Conservation (phyloP, 2,329 filamentous ascomycete species). For the Phaeophleospora eucalypticola region DNA sequence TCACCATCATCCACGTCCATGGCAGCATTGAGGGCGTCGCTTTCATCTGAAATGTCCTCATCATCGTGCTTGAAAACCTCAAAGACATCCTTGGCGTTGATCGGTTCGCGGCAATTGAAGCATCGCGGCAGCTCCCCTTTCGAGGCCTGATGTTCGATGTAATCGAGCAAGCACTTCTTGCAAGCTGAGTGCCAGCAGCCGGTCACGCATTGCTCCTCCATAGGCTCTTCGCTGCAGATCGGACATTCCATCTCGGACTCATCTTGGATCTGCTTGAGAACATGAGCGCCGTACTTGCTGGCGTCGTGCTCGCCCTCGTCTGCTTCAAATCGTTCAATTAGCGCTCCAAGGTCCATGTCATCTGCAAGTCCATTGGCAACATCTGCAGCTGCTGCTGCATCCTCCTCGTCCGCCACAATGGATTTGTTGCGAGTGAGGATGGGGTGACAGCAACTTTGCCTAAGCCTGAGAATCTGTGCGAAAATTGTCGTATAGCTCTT, state of each 20-base stretch:
- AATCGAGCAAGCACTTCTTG: conserved; percentile 85
- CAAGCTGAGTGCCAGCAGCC: conserved; percentile 98
- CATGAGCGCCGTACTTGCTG: conserved; percentile 78
- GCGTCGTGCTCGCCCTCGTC: conserved; percentile 55
- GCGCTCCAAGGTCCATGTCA: conserved; percentile 87
- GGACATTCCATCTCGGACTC: conserved; percentile 88
- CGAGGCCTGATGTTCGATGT: conserved; percentile 80
- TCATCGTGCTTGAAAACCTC: conserved; percentile 79
- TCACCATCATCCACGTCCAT: conserved; percentile 12
- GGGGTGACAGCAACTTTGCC: conserved; percentile 93
- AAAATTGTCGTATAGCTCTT: conserved; percentile 98
- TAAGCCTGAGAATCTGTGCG: conserved; percentile 86
- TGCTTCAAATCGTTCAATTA: conserved; percentile 76
- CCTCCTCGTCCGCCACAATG: conserved; percentile 81
- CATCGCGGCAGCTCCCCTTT: conserved; percentile 74
- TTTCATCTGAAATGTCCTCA: conserved; percentile 30
- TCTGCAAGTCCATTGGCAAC: conserved; percentile 77
- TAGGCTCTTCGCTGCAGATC: conserved; percentile 90
- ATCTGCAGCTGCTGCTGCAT: conserved; percentile 73
- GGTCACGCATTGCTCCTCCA: conserved; percentile 90
- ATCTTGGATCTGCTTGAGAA: conserved; percentile 83
- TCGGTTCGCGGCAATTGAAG: conserved; percentile 81
- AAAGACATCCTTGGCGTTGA: conserved; percentile 82
- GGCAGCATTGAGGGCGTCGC: conserved; percentile 17
- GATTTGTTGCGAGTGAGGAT: conserved; percentile 80